Evolutionary conservation across 495 filamentous ascomycete genomes (phyloP), one percentile per base, ranked within the genome.

Genomic region (Rostrohypoxylon terebratum): DNA sequence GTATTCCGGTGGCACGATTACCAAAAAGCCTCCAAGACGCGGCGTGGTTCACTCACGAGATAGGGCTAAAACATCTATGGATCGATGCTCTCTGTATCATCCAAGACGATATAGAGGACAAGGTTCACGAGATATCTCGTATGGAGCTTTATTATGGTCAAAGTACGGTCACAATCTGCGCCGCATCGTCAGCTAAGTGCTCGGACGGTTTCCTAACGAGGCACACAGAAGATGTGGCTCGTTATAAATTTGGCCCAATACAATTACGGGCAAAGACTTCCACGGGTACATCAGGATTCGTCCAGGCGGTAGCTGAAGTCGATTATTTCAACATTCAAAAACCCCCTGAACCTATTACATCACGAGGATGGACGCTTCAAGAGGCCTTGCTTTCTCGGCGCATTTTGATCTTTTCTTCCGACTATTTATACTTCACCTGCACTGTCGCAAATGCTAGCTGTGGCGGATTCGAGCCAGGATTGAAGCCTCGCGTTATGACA

Each of bases 51-150:
- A 71, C 68, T 0, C 11, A 59, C 10, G 44, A 74, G 33, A 64
- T 74, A 28, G 74, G 67, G 3, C 50, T 79, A 16, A 14, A 65
- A 36, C 77, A 75, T 42, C 61, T 79, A 21, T 78, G 77, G 77
- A 64, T 79, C 2, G 77, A 79, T 51, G 60, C 73, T 47, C 53
- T 79, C 13, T 79, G 77, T 48, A 78, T 79, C 42, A 16, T 78
- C 8, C 77, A 79, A 66, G 77, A 79, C 34, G 42, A 64, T 25
- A n/a, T 4, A 18, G 55, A 70, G 8, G 77, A 79, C 28, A 75
- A 75, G 65, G 28, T 61, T n/a, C 36, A 11, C 13, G 73, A 79
- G 55, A 74, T 72, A 20, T 54, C 68, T 13, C 58, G 64, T 1
- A 76, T 79, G 77, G 77, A 63, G 31, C 47, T 60, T 13, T 75